Evolutionary conservation across 2,329 filamentous ascomycete genomes (phyloP).

Genomic region (Tothia fuscella): DNA sequence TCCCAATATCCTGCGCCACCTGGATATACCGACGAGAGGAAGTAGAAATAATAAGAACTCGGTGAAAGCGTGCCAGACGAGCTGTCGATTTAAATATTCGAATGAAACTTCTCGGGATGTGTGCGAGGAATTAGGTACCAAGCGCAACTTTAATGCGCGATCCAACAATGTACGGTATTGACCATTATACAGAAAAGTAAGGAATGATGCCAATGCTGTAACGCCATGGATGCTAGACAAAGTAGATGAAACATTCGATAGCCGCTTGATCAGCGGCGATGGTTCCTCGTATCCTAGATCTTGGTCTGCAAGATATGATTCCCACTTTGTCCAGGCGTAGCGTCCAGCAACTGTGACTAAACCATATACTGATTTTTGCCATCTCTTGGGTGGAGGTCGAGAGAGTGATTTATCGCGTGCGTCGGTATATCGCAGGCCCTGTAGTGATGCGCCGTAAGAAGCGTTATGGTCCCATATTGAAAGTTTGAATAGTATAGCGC

Average conservation of each 20-base stretch:
- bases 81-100: slow-evolving; percentile 91
- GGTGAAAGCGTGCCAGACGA: slow-evolving; percentile 99
- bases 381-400: slow-evolving; percentile 47
- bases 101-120: slow-evolving; percentile 89
- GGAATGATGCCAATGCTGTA: slow-evolving; percentile 72
- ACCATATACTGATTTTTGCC: slow-evolving; percentile 78
- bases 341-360: slow-evolving; percentile 74
- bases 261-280: slow-evolving; percentile 36
- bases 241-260: slow-evolving; percentile 59
- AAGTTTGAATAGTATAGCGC: slow-evolving; percentile 80
- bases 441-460: slow-evolving; percentile 83
- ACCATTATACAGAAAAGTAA: slow-evolving; percentile 83
- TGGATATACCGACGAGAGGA: slow-evolving; percentile 87
- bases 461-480: slow-evolving; percentile 95
- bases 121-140: slow-evolving; percentile 74
- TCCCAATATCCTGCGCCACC: slow-evolving; percentile 83
- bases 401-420: slow-evolving; percentile 43
- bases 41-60: slow-evolving; percentile 95
- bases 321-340: slow-evolving; percentile 88
- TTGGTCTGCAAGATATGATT: slow-evolving; percentile 67
- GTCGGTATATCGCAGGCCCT: slow-evolving; percentile 84
- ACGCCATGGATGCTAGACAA: slow-evolving; percentile 65
- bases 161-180: slow-evolving; percentile 86
- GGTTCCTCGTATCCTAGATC: slow-evolving; percentile 58
- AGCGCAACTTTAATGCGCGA: slow-evolving; percentile 67